Evolutionary conservation across 495 filamentous ascomycete genomes (phyloP).

Genomic region (Chlorociboria aeruginascens): DNA sequence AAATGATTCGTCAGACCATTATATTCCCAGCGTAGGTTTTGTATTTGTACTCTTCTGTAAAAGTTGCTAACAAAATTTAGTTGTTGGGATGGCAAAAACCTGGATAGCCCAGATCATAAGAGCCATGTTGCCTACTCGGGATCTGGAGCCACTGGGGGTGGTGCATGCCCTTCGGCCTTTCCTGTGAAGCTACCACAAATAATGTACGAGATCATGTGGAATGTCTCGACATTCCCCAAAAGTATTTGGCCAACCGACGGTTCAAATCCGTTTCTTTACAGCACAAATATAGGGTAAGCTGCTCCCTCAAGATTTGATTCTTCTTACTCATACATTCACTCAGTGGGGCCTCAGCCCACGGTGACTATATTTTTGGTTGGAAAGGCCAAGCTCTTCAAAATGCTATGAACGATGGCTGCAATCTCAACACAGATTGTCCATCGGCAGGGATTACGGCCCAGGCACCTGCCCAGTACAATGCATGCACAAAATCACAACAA

Average conservation of each 20-base stretch:
- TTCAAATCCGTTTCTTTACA: constrained; percentile 34
- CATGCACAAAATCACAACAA: constrained; percentile 35
- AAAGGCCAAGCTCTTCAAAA: constrained; percentile 35
- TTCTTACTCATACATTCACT: constrained; percentile 32
- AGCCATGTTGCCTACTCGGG: constrained; percentile 40
- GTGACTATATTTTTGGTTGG: constrained; percentile 66
- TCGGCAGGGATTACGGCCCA: constrained; percentile 33
- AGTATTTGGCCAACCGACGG: constrained; percentile 31
- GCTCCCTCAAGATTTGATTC: constrained; percentile 26
- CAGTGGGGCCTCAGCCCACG: constrained; percentile 47
- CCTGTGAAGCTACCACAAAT: constrained; percentile 43
- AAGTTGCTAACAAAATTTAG: constrained; percentile 5
- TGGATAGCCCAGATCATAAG: constrained; percentile 35
- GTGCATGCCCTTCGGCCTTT: constrained; percentile 34
- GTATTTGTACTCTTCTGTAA: background rate
- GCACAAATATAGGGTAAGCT: constrained; percentile 31
- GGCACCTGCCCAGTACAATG: constrained; percentile 30
- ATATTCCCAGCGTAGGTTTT: constrained; percentile 44
- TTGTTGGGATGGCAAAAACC: constrained; percentile 77
- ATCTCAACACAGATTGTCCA: constrained; percentile 37
- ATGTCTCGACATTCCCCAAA: constrained; percentile 24
- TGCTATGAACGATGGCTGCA: constrained; percentile 36
- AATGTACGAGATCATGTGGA: constrained; percentile 49
- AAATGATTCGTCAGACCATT: constrained; percentile 45
- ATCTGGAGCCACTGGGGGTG: constrained; percentile 32